These are phyloP conservation scores for Fusarium metavorans DNA, from an alignment of 2,329 filamentous ascomycete genomes.

Conservation along the genomic window DNA sequence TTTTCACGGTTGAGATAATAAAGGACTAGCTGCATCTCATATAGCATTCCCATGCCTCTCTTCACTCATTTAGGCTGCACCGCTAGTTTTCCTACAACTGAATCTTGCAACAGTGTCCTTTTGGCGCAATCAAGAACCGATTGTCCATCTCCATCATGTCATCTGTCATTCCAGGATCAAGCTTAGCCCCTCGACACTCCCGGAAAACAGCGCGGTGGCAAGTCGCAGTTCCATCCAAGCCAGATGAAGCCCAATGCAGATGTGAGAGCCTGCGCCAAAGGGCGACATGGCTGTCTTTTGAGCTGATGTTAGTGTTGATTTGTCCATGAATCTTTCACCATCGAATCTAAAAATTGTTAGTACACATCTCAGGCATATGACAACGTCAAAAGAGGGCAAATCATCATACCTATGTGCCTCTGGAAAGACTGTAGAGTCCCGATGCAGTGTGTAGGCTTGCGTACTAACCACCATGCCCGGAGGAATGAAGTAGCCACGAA, in stretches of 20 bases:
- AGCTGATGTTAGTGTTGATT: not conserved
- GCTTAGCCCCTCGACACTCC: not conserved
- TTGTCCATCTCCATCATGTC: conserved; percentile 23
- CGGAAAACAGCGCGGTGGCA: conserved; percentile 24
- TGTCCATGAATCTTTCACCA: not conserved
- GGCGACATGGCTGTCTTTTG: conserved; percentile 4
- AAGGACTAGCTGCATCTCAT: too few relatives aligned
- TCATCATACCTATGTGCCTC: not conserved
- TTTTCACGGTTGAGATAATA: too few relatives aligned
- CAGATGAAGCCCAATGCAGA: conserved; percentile 27
- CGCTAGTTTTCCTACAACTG: not conserved
- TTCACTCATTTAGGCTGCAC: too few relatives aligned
- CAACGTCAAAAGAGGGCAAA: not conserved
- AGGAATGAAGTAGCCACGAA: not conserved
- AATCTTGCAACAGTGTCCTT: not conserved
- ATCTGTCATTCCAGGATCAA: conserved; percentile 4
- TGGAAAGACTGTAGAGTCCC: not conserved
- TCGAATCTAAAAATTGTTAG: not conserved
- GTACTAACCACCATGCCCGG: conserved; percentile 6
- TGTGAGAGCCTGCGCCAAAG: conserved; percentile 23
- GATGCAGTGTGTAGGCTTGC: conserved; percentile 23
- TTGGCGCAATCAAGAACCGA: not conserved
- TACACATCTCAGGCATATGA: not conserved
- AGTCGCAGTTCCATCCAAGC: conserved; percentile 31
- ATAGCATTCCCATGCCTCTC: too few relatives aligned